Conservation (phyloP, 2,329 filamentous ascomycete genomes). For the Ophiostoma ips region DNA sequence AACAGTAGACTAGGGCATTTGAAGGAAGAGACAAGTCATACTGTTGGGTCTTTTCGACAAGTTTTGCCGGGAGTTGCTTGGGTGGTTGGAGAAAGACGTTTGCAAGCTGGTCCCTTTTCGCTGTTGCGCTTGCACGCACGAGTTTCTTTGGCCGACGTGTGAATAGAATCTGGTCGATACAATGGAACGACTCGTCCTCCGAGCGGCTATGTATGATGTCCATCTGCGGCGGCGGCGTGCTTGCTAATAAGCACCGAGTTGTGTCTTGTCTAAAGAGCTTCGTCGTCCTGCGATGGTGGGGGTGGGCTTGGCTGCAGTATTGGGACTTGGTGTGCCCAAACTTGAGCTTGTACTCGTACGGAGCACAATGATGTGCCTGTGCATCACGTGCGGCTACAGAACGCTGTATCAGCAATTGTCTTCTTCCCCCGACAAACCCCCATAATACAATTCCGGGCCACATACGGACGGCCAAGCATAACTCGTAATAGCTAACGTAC, state of each 20-base stretch:
- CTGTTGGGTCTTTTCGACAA: slow-evolving; percentile 83
- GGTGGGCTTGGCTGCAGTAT: no score
- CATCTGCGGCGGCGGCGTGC: slow-evolving; percentile 2
- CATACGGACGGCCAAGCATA: no score
- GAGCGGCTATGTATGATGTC: slow-evolving; percentile 5
- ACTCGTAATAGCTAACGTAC: no score
- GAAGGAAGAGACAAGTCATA: slow-evolving; percentile 19
- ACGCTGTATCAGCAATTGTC: no score
- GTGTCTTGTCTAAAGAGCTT: background rate
- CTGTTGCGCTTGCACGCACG: slow-evolving; percentile 21
- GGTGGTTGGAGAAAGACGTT: slow-evolving; percentile 67
- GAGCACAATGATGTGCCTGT: no score
- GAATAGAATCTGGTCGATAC: slow-evolving; percentile 12
- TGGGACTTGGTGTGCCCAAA: no score
- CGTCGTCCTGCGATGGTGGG: background rate
- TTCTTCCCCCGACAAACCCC: no score
- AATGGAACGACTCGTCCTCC: background rate
- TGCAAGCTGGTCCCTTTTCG: slow-evolving; percentile 59
- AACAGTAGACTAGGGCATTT: background rate
- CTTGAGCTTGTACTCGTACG: background rate
- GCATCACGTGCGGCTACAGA: no score
- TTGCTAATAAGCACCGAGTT: background rate
- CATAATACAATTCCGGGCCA: no score
- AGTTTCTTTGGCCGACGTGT: slow-evolving; percentile 5
- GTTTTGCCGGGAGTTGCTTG: slow-evolving; percentile 63